These are phyloP conservation scores for Malus hybrid DNA, from an alignment of 331 rosid genomes.

Conservation along the genomic window DNA sequence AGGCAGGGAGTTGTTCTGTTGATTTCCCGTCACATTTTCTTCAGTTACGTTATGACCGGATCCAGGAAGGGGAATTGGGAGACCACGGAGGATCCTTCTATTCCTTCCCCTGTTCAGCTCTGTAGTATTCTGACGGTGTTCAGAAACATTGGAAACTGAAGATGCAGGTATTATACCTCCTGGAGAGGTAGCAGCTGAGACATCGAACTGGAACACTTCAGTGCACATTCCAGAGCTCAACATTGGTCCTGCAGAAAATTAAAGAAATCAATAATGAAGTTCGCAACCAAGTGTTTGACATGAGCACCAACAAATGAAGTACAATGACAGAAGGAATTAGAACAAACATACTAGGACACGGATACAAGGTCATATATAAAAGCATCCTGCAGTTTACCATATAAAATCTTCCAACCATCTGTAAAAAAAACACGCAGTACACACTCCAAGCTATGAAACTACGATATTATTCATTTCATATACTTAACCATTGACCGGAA, in stretches of 20 bases:
- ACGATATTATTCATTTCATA: neutral
- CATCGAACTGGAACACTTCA: slow-evolving; percentile 92
- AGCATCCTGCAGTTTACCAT: neutral
- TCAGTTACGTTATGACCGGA: slow-evolving; percentile 51
- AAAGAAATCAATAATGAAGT: slow-evolving; percentile 11
- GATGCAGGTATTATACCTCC: slow-evolving; percentile 88
- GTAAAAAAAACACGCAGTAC: neutral
- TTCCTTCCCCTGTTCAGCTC: slow-evolving; percentile 41
- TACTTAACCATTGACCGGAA: neutral
- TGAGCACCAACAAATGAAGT: neutral
- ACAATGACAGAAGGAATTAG: neutral
- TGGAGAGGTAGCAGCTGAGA: slow-evolving; percentile 46
- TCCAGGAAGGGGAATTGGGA: slow-evolving; percentile 43
- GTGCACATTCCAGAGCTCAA: slow-evolving; percentile 96
- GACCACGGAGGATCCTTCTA: slow-evolving; percentile 64
- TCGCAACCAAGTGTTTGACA: neutral
- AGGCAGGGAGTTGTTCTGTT: slow-evolving; percentile 40
- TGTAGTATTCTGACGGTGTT: slow-evolving; percentile 36
- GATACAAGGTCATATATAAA: neutral
- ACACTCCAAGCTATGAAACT: neutral
- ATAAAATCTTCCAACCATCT: neutral
- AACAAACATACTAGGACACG: neutral
- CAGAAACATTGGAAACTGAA: slow-evolving; percentile 46
- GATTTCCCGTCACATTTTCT: slow-evolving; percentile 33
- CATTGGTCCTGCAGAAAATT: slow-evolving; percentile 63